These are phyloP conservation scores for Xylariaceae sp. DNA, from an alignment of 2,329 filamentous ascomycete species.

Conservation along the genomic window DNA sequence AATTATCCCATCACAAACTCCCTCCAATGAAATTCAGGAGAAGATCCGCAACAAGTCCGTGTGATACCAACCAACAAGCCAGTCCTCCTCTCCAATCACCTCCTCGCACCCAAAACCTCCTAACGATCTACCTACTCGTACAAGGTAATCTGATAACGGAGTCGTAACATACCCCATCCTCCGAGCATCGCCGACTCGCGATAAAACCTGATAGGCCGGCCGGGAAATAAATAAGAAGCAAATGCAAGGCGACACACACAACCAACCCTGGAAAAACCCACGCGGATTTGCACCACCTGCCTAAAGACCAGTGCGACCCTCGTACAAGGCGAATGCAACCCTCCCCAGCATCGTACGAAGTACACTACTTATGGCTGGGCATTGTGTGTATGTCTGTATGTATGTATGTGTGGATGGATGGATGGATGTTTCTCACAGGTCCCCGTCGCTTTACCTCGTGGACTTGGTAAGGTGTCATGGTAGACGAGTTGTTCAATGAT, in stretches of 20 bases:
- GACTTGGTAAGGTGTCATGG: no score
- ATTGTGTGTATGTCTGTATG: no score
- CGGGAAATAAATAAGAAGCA: neutral
- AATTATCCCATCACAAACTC: no score
- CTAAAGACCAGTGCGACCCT: neutral
- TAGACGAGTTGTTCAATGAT: no score
- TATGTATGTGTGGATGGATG: no score
- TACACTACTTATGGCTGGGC: neutral
- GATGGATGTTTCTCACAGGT: no score
- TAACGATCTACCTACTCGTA: neutral
- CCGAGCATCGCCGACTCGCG: neutral
- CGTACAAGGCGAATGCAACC: neutral
- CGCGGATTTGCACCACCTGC: neutral
- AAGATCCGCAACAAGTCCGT: no score
- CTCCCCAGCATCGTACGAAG: neutral
- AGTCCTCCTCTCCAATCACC: neutral
- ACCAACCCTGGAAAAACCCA: neutral
- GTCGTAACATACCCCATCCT: neutral
- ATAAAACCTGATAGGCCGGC: neutral
- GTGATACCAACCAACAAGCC: no score
- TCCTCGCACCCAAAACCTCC: neutral
- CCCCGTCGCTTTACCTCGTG: no score
- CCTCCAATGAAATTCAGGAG: no score
- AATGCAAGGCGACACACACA: neutral
- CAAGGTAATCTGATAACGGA: no score